phyloP scores from a whole-genome alignment of 345 rosid genomes.

The Arabidopsis arenosa region DNA sequence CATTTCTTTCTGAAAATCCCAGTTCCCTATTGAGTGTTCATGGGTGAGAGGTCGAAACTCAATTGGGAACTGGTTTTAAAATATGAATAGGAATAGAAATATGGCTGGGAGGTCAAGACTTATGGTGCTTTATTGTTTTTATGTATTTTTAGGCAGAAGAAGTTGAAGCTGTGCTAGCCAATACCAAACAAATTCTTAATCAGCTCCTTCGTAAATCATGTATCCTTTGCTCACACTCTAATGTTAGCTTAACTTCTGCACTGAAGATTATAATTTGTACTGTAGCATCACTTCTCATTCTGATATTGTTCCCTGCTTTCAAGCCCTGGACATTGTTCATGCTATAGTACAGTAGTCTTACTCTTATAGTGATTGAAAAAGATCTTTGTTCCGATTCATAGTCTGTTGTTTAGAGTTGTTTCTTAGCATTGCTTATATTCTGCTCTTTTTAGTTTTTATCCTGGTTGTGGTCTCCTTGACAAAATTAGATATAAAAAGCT shows the following conservation, averaged over 20 bases:
- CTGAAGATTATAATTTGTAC: not conserved
- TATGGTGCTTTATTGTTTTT: conserved; percentile 6
- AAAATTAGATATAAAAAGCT: conserved; percentile 72
- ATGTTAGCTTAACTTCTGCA: conserved; percentile 18
- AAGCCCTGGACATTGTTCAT: conserved; percentile 24
- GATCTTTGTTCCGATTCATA: not conserved
- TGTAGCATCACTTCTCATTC: conserved; percentile 13
- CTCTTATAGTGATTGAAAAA: not conserved
- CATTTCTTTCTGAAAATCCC: conserved; percentile 5
- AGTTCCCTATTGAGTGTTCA: conserved; percentile 16
- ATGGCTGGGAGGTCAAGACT: conserved; percentile 24
- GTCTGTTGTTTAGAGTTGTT: conserved; percentile 4
- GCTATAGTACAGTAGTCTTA: conserved; percentile 21
- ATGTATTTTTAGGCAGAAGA: conserved; percentile 70
- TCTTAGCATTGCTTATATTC: not conserved
- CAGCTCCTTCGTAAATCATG: conserved; percentile 90
- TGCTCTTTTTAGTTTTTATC: not conserved
- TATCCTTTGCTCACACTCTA: conserved; percentile 54
- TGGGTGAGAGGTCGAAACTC: conserved; percentile 16
- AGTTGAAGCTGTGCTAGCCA: conserved; percentile 91
- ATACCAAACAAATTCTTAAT: conserved; percentile 91
- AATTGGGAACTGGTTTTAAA: conserved; percentile 12
- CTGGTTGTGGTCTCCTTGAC: conserved; percentile 53
- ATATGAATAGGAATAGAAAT: not conserved
- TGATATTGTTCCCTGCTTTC: conserved; percentile 22